A percentile compares a stretch with the other conserved stretches of the same genome.
These are phyloP conservation scores for Omphalea diandra DNA, from an alignment of 441 rosid genomes.

Conservation along the genomic window DNA sequence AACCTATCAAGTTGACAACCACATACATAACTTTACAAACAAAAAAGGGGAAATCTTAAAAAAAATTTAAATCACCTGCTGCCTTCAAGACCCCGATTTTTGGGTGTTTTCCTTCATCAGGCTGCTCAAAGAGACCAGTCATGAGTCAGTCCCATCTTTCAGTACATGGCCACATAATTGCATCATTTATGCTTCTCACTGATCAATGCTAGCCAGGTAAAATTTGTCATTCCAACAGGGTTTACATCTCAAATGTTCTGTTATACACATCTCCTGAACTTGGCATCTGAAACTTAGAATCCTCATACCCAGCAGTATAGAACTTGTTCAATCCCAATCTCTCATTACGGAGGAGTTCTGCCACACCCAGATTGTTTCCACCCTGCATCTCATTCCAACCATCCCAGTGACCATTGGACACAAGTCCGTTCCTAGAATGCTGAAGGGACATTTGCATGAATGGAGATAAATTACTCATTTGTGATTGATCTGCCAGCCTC, in stretches of 20 bases:
- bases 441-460: conserved; percentile 54
- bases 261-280: conserved; percentile 69
- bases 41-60: too few relatives aligned
- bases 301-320: conserved; percentile 64
- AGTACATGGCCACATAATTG: conserved; percentile 17
- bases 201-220: conserved; percentile 29
- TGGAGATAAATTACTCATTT: conserved; percentile 46
- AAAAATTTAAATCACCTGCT: conserved; percentile 49
- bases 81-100: conserved; percentile 35
- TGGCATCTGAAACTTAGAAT: conserved; percentile 66
- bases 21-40: too few relatives aligned
- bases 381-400: conserved; percentile 71
- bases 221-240: conserved; percentile 19
- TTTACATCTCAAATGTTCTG: conserved; percentile 80
- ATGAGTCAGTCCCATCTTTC: conserved; percentile 31
- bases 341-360: conserved; percentile 74
- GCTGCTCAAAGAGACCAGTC: conserved; percentile 34
- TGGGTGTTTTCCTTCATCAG: conserved; percentile 39
- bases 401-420: conserved; percentile 84
- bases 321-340: conserved; percentile 65
- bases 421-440: conserved; percentile 55
- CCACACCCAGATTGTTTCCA: conserved; percentile 54
- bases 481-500: conserved; percentile 68
- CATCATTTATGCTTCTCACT: conserved; percentile 21
- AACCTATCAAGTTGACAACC: too few relatives aligned